These are phyloP conservation scores for Dactylonectria macrodidyma DNA, from an alignment of 2,329 filamentous ascomycete genomes.

Conservation along the genomic window DNA sequence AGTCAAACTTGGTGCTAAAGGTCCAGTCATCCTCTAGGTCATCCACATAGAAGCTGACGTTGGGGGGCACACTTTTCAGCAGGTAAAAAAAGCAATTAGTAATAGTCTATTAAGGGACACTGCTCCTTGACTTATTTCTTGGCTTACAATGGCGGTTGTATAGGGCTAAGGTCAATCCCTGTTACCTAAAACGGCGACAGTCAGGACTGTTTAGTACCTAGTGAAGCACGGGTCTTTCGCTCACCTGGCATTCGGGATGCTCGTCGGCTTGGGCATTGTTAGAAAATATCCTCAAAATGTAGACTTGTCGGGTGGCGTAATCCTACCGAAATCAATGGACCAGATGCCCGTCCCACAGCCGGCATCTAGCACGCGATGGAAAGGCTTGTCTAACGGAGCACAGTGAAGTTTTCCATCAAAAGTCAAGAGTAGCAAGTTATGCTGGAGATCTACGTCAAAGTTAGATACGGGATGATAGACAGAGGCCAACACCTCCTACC, in stretches of 20 bases:
- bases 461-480: neutral
- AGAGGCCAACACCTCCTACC: neutral
- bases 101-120: neutral
- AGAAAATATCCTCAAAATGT: neutral
- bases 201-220: neutral
- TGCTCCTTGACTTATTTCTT: fast-evolving
- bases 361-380: conserved; percentile 22
- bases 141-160: conserved; percentile 30
- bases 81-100: neutral
- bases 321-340: conserved; percentile 32
- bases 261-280: conserved; percentile 26
- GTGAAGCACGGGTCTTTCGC: fast-evolving
- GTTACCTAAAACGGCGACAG: conserved; percentile 14
- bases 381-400: neutral
- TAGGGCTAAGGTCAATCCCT: conserved; percentile 34
- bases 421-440: conserved; percentile 31
- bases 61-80: conserved; percentile 27
- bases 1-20: conserved; percentile 32
- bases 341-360: conserved; percentile 35
- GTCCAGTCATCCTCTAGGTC: conserved; percentile 33
- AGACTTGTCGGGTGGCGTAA: neutral
- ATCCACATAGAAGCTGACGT: conserved; percentile 31
- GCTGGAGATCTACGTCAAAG: conserved; percentile 26
- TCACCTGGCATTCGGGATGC: conserved; percentile 31
- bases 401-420: conserved; percentile 26